These are phyloP conservation scores for Mycena latifolia DNA, from an alignment of 768 basidiomycete genomes.

Conservation along the genomic window DNA sequence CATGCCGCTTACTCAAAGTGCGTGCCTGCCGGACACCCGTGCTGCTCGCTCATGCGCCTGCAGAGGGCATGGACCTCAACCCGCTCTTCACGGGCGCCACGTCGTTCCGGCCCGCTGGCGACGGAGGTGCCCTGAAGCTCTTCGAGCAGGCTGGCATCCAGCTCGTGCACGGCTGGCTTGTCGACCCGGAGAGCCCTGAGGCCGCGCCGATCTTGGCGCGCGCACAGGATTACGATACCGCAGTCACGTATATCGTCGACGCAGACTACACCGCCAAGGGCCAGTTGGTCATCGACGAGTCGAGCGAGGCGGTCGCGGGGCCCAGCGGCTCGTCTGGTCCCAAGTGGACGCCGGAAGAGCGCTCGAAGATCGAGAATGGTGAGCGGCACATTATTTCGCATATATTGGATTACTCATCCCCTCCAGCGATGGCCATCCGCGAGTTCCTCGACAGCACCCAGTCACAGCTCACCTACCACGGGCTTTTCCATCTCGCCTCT, in stretches of 20 bases:
- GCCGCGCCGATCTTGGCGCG: conserved; percentile 59
- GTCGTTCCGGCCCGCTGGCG: conserved; percentile 74
- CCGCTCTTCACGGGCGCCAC: conserved; percentile 81
- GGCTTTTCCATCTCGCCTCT: conserved; percentile 83
- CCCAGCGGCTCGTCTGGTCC: conserved; percentile 34
- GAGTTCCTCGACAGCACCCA: conserved; percentile 77
- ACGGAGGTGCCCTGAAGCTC: conserved; percentile 84
- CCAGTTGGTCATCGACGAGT: conserved; percentile 62
- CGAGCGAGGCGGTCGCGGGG: conserved; percentile 39
- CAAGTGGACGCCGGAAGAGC: conserved; percentile 65
- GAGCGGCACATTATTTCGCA: conserved; percentile 37
- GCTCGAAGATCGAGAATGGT: conserved; percentile 80
- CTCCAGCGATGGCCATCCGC: conserved; percentile 73
- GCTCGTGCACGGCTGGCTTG: conserved; percentile 92
- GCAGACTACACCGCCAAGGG: conserved; percentile 83
- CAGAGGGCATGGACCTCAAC: conserved; percentile 92
- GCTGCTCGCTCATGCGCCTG: conserved; percentile 11
- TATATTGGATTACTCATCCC: conserved; percentile 4
- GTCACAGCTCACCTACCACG: conserved; percentile 91
- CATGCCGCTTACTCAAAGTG: conserved; percentile 84
- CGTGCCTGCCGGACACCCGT: conserved; percentile 41
- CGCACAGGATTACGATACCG: conserved; percentile 78
- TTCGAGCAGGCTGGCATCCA: conserved; percentile 86
- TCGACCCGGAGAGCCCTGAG: conserved; percentile 77
- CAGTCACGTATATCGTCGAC: conserved; percentile 80